Conservation (phyloP, 352 stramenopile genomes). For the Phytophthora crassamura region DNA sequence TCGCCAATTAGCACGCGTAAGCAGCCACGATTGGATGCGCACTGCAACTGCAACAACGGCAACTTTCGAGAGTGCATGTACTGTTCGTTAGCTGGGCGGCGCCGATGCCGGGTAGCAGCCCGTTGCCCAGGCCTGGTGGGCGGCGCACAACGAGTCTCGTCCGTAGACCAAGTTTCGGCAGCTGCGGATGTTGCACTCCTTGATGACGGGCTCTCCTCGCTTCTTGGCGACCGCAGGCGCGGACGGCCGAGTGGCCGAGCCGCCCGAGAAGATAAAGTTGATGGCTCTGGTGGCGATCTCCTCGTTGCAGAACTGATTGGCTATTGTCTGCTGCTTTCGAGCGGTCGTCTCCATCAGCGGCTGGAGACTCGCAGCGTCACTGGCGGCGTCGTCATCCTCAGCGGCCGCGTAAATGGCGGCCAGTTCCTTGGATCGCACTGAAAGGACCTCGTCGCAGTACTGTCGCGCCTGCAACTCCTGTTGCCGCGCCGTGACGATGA, state of each 20-base stretch:
- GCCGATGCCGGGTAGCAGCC: neutral
- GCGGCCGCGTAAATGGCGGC: slow-evolving; percentile 10
- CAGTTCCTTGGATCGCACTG: slow-evolving; percentile 3
- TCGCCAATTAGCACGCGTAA: slow-evolving; percentile 6
- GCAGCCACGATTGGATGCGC: neutral
- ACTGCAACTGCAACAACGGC: slow-evolving; percentile 12
- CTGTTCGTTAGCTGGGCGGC: too few species aligned
- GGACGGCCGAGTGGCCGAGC: neutral
- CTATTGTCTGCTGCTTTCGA: slow-evolving; percentile 7
- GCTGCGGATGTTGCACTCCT: slow-evolving; percentile 6
- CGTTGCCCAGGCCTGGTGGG: slow-evolving; percentile 10
- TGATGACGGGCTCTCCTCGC: neutral
- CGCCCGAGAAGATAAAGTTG: neutral
- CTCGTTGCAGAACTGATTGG: slow-evolving; percentile 19
- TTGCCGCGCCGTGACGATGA: neutral
- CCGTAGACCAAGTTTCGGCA: slow-evolving; percentile 6
- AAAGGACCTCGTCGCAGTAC: slow-evolving; percentile 8
- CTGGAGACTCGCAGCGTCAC: neutral
- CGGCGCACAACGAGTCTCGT: slow-evolving; percentile 2
- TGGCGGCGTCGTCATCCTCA: neutral
- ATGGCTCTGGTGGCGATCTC: neutral
- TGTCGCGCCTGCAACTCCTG: slow-evolving; percentile 12
- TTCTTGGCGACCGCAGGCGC: neutral
- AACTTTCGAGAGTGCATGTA: neutral
- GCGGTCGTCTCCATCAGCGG: slow-evolving; percentile 3